Evolutionary conservation across 1,139 yeast genomes (phyloP).

Genomic region (Barnettozyma hawaiiensis): DNA sequence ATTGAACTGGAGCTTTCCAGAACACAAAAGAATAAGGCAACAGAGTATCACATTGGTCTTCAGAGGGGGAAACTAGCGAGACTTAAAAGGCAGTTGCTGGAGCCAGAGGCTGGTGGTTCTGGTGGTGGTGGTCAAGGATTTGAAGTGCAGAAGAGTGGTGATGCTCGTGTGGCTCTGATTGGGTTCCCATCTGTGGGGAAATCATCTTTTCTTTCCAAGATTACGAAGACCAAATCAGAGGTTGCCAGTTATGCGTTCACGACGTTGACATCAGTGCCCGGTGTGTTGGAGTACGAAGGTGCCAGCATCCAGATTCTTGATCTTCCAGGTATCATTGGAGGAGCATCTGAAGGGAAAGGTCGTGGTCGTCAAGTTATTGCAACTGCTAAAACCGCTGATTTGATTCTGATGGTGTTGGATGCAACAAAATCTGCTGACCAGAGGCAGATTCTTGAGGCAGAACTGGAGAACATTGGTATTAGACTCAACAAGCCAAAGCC

Average conservation of each 20-base stretch:
- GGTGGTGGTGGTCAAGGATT: conserved; percentile 73
- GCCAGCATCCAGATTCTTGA: conserved; percentile 96
- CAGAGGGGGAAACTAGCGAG: conserved; percentile 94
- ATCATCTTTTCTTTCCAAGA: conserved; percentile 78
- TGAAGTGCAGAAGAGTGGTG: conserved; percentile 94
- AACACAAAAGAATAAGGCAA: conserved; percentile 96
- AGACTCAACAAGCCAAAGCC: conserved; percentile 79
- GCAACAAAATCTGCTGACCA: conserved; percentile 93
- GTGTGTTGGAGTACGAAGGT: conserved; percentile 89
- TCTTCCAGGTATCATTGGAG: conserved; percentile 94
- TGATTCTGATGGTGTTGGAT: conserved; percentile 88
- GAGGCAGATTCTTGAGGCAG: conserved; percentile 77
- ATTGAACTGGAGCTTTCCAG: conserved; percentile 67
- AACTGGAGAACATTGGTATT: conserved; percentile 90
- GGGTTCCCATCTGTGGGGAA: conserved; percentile 99
- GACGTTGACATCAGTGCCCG: conserved; percentile 94
- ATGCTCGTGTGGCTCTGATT: conserved; percentile 89
- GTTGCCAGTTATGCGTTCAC: conserved; percentile 95
- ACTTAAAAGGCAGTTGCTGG: conserved; percentile 83
- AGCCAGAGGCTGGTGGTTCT: conserved; percentile 78
- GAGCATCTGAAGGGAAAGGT: conserved; percentile 96
- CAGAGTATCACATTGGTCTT: conserved; percentile 93
- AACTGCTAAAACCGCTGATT: conserved; percentile 91
- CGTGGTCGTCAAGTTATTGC: conserved; percentile 96
- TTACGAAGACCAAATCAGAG: conserved; percentile 90